A percentile compares a stretch with the other conserved stretches of the same genome.
Evolutionary conservation across 257 asterid genomes (phyloP).

Genomic region (Forsythia viridissima): DNA sequence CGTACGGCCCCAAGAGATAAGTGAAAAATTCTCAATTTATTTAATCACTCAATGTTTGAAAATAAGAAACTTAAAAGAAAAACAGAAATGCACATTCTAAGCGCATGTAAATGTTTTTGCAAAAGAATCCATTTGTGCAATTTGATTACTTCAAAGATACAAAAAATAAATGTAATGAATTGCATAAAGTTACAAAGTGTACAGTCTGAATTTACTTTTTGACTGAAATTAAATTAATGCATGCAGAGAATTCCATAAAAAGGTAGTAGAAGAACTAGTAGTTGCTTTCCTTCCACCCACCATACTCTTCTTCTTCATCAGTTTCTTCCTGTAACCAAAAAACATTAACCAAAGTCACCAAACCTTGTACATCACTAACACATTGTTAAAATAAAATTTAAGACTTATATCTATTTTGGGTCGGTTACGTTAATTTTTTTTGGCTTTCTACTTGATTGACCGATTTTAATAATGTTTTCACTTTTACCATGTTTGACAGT

Average conservation of each 20-base stretch:
- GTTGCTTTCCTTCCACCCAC: conserved; percentile 23
- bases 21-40: too few species aligned
- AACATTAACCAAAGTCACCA: neutral
- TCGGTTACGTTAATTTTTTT: too few species aligned
- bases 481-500: too few species aligned
- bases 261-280: neutral
- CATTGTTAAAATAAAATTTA: neutral
- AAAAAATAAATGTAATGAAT: too few species aligned
- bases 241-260: neutral
- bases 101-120: neutral
- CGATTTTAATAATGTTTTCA: too few species aligned
- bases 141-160: neutral
- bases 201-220: too few species aligned
- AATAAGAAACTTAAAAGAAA: too few species aligned
- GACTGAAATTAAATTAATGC: neutral
- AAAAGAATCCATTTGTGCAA: neutral
- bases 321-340: conserved; percentile 16
- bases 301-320: conserved; percentile 5
- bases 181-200: too few species aligned
- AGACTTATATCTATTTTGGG: too few species aligned
- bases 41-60: too few species aligned
- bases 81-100: too few species aligned
- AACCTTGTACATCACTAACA: neutral
- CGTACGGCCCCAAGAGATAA: too few species aligned
- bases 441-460: fast-evolving